Evolutionary conservation across 2,329 filamentous ascomycete genomes (phyloP).

Genomic region (Zarea fungicola): DNA sequence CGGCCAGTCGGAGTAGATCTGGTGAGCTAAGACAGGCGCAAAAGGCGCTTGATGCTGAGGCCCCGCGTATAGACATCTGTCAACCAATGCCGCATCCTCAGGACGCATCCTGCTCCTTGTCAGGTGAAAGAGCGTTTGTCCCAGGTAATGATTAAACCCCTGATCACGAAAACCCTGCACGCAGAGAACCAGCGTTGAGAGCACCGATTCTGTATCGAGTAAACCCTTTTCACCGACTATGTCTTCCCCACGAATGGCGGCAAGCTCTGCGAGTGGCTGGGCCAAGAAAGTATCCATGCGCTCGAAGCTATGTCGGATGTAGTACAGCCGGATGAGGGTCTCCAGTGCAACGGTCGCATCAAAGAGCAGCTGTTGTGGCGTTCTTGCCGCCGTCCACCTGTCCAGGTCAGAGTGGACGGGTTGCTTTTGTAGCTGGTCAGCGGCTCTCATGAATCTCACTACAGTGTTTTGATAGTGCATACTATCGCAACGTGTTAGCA

Average conservation of each 20-base stretch:
- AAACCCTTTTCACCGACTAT: not conserved
- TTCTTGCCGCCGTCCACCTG: not conserved
- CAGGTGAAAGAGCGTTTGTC: not conserved
- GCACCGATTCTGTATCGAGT: not conserved
- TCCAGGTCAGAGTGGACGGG: not conserved
- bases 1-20: not conserved
- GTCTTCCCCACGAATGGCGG: not conserved
- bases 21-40: not conserved
- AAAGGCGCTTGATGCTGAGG: not conserved
- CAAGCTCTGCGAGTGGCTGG: not conserved
- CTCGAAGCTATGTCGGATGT: conserved; percentile 19
- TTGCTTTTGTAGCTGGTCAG: not conserved
- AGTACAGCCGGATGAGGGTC: conserved; percentile 16
- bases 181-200: not conserved
- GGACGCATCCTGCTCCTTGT: not conserved
- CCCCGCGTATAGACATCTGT: not conserved
- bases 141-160: not conserved
- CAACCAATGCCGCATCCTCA: not conserved
- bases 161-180: not conserved
- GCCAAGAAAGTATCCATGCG: not conserved
- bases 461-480: not conserved
- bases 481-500: not conserved
- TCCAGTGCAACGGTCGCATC: not conserved
- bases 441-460: not conserved
- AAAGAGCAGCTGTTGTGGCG: not conserved